Evolutionary conservation across 257 asterid species (phyloP).

Genomic region (Solanum etuberosum): DNA sequence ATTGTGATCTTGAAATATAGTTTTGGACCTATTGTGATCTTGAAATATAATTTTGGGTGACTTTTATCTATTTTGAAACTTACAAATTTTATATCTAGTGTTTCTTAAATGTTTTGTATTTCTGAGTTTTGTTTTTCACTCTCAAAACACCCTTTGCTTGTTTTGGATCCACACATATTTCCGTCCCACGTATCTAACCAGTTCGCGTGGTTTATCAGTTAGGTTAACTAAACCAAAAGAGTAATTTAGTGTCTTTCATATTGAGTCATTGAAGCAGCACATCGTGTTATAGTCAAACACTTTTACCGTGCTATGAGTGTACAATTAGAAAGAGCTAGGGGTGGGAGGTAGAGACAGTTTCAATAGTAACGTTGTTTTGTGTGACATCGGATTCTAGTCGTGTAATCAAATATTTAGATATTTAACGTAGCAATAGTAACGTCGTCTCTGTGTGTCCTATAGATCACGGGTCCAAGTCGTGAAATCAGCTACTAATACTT

Average conservation of each 20-base stretch:
- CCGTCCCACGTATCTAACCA: background rate
- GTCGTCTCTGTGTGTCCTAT: background rate
- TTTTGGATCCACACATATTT: background rate
- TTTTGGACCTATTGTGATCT: background rate
- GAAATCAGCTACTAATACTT: fast-evolving
- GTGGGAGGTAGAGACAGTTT: no score
- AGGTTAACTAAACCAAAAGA: background rate
- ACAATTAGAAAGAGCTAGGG: background rate
- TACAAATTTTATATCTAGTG: background rate
- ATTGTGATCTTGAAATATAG: no score
- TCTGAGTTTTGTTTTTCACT: background rate
- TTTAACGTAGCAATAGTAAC: background rate
- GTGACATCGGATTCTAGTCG: background rate
- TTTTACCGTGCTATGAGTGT: background rate
- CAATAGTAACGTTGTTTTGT: no score
- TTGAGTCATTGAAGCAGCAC: background rate
- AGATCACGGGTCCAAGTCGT: background rate
- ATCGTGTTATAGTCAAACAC: background rate
- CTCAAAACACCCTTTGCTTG: background rate
- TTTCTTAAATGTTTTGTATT: background rate
- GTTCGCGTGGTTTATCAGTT: background rate
- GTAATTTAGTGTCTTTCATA: background rate
- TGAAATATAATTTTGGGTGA: background rate
- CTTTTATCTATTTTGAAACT: background rate
- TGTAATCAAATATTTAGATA: background rate